These are phyloP conservation scores for Solanum pinnatisectum DNA, from an alignment of 257 asterid genomes.

Conservation along the genomic window DNA sequence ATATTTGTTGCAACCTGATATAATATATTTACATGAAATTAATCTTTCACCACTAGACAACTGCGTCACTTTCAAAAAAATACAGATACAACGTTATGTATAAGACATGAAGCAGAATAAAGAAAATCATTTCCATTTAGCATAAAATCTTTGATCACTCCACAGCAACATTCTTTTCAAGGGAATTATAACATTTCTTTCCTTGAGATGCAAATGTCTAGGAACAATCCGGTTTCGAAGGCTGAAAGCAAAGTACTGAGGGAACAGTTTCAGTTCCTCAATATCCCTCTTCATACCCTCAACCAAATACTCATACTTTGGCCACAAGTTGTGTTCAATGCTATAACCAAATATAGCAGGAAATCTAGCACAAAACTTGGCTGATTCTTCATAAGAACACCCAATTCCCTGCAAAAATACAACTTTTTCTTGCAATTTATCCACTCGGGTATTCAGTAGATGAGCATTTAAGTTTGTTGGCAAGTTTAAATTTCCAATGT, in stretches of 20 bases:
- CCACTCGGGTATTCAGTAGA: slow-evolving; percentile 20
- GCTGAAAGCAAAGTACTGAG: slow-evolving; percentile 28
- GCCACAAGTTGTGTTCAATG: slow-evolving; percentile 16
- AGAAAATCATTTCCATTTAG: slow-evolving; percentile 23
- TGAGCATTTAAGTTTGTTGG: slow-evolving; percentile 27
- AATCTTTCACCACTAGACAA: neutral
- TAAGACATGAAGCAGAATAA: neutral
- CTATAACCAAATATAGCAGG: slow-evolving; percentile 30
- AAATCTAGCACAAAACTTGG: slow-evolving; percentile 11
- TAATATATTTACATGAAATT: neutral
- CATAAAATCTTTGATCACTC: slow-evolving; percentile 19
- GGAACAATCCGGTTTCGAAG: slow-evolving; percentile 21
- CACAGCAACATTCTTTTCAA: slow-evolving; percentile 20
- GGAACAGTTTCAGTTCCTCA: slow-evolving; percentile 15
- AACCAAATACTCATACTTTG: slow-evolving; percentile 19
- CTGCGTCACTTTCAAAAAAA: neutral
- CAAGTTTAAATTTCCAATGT: slow-evolving; percentile 12
- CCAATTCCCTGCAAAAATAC: slow-evolving; percentile 10
- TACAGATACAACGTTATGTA: neutral
- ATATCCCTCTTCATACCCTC: slow-evolving; percentile 11
- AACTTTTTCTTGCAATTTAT: slow-evolving; percentile 17
- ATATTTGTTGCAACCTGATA: neutral
- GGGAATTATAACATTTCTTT: slow-evolving; percentile 6
- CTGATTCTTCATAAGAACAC: slow-evolving; percentile 18
- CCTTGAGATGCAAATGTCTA: slow-evolving; percentile 22